Evolutionary conservation across 805 yeast genomes (phyloP), one percentile per base, ranked within the genome.

Genomic region (Pichia insulana): DNA sequence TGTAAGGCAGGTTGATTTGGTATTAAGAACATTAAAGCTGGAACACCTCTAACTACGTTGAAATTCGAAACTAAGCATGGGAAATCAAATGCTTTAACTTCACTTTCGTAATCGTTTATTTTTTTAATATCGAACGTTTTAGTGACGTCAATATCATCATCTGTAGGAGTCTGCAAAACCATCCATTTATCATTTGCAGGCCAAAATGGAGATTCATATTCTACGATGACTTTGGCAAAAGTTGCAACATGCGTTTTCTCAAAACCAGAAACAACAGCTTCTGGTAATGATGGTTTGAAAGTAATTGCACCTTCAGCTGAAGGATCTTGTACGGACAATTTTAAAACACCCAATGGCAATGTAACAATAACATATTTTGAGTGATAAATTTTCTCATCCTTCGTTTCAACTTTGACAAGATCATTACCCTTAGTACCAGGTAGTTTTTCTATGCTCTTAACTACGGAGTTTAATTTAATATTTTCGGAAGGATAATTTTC

Each of bases 1-100:
- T 62, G 65, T n/a, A 67, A 62, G 0, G 78, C 67, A 12, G 69
- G 61, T 4, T 78, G 79, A 1, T 71, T 56, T 44, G 73, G 78
- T 9, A 70, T 62, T 17, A 74, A 56, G 30, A 69, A 58, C 47
- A 67, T 64, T 45, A 74, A 57, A 33, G 69, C 60, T 25, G 71
- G 69, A 28, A 62, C 57, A 5, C 43, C 41, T 39, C 52, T 54
- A 12, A 58, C 51, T 2, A 41, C 43, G 17, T 56, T 43, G 30
- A 59, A 48, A 30, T 62, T 61, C 2, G 51, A 56, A 37, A 57
- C 45, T 12, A 59, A 40, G 26, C 49, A 43, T 7, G 66, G 63
- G 47, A 53, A 62, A 8, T 56, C 57, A 45, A 58, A 61, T 7
- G 61, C 45, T 33, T 52, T 36, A 3, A 57, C 40, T 4, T 37